Percentiles rank a stretch among this genome's conserved stretches.
phyloP scores from a whole-genome alignment of 805 yeast species.

The Candida tammaniensis region DNA sequence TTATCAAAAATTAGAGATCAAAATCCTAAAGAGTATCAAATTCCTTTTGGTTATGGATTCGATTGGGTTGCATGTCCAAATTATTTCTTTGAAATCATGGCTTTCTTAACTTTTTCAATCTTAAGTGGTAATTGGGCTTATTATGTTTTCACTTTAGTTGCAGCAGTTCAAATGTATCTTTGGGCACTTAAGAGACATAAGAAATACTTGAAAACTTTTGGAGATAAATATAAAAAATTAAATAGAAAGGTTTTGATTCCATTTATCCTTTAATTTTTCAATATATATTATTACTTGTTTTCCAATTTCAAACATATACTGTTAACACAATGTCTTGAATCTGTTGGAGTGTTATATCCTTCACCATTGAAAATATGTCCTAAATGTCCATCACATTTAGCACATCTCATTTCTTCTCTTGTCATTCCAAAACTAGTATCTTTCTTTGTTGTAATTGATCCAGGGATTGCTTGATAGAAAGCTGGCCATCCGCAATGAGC shows the following conservation, averaged over 20 bases:
- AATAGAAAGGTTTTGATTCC: constrained; percentile 78
- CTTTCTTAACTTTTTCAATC: constrained; percentile 71
- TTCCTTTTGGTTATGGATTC: constrained; percentile 86
- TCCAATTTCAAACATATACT: constrained; percentile 73
- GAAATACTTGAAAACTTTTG: constrained; percentile 64
- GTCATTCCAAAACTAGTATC: constrained; percentile 75
- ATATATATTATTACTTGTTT: constrained; percentile 1
- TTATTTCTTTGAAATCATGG: constrained; percentile 80
- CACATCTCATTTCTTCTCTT: constrained; percentile 86
- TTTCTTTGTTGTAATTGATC: constrained; percentile 57
- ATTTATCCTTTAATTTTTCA: constrained; percentile 46
- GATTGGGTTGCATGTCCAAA: constrained; percentile 85
- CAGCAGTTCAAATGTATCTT: constrained; percentile 77
- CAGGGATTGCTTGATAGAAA: constrained; percentile 85
- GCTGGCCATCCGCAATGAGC: constrained; percentile 99
- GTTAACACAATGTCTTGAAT: constrained; percentile 93
- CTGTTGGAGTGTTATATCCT: constrained; percentile 84
- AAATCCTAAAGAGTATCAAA: constrained; percentile 51
- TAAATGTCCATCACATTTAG: constrained; percentile 86
- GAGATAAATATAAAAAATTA: constrained; percentile 73
- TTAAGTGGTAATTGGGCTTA: constrained; percentile 78
- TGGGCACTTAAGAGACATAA: constrained; percentile 91
- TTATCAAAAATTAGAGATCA: constrained; percentile 57
- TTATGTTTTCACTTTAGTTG: constrained; percentile 65
- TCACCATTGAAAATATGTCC: constrained; percentile 96